Percentiles rank a stretch among this genome's conserved stretches.
phyloP scores from a whole-genome alignment of 345 rosid species.

The Moringa oleifera region DNA sequence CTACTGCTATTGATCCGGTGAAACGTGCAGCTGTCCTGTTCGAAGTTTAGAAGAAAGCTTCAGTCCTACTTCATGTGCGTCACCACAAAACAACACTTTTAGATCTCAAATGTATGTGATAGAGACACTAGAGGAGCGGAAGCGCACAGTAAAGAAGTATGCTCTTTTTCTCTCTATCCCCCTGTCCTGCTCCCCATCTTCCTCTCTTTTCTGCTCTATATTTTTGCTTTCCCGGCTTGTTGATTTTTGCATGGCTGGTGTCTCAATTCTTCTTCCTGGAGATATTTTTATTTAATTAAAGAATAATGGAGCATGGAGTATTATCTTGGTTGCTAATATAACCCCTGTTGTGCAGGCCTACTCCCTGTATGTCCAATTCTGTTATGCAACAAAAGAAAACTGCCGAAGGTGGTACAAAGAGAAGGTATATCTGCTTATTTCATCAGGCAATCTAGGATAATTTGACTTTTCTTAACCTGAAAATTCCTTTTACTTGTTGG shows the following conservation, averaged over 20 bases:
- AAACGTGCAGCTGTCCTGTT: conserved; percentile 36
- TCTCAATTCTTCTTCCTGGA: too few relatives aligned
- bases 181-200: background rate
- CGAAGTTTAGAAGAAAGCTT: conserved; percentile 33
- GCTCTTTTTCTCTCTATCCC: conserved; percentile 10
- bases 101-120: conserved; percentile 25
- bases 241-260: background rate
- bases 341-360: conserved; percentile 38
- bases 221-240: too few relatives aligned
- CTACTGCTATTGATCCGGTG: conserved; percentile 1
- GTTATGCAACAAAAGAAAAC: conserved; percentile 48
- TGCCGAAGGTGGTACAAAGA: conserved; percentile 60
- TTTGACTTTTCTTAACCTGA: conserved; percentile 5
- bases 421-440: conserved; percentile 41
- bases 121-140: conserved; percentile 28
- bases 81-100: conserved; percentile 22
- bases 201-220: too few relatives aligned
- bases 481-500: conserved; percentile 7
- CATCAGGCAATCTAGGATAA: background rate
- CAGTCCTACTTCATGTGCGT: conserved; percentile 30
- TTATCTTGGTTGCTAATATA: conserved; percentile 9
- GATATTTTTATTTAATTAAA: too few relatives aligned
- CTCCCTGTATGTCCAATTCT: conserved; percentile 27
- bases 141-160: conserved; percentile 53
- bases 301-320: background rate